Percentiles rank a stretch among this genome's conserved stretches.
Evolutionary conservation across 208 protist genomes (phyloP).

Genomic region (Vickermania spadyakhi): DNA sequence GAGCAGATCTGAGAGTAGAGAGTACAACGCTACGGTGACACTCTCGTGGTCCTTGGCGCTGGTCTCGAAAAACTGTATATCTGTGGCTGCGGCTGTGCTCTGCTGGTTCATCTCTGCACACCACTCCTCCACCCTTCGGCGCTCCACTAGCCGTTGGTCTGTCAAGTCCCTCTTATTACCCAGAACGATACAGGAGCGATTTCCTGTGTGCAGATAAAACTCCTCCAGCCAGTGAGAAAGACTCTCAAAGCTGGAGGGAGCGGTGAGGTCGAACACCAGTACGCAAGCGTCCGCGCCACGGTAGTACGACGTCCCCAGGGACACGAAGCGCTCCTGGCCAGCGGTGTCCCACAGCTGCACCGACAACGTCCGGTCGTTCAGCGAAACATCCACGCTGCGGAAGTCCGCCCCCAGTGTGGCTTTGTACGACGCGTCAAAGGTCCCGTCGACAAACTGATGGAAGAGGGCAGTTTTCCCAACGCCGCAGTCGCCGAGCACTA

Average conservation of each 20-base stretch:
- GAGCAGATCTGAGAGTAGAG: too few species aligned
- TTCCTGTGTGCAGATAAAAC: constrained; percentile 94
- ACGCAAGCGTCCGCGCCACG: constrained; percentile 97
- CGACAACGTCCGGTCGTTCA: constrained; percentile 95
- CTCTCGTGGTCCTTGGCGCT: too few species aligned
- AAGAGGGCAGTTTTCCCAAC: constrained; percentile 90
- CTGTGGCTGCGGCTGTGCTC: constrained; percentile 12
- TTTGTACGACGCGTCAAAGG: constrained; percentile 96
- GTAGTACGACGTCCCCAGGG: constrained; percentile 98
- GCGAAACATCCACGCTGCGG: constrained; percentile 95
- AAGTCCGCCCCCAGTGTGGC: constrained; percentile 99
- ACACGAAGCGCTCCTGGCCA: constrained; percentile 99
- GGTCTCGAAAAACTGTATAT: constrained; percentile 98
- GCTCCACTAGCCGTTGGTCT: constrained; percentile 87
- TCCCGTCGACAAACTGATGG: constrained; percentile 87
- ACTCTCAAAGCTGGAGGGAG: constrained; percentile 78
- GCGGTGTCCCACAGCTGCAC: constrained; percentile 95
- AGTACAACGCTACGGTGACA: too few species aligned
- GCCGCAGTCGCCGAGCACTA: constrained; percentile 91
- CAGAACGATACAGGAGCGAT: constrained; percentile 97
- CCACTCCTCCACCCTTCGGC: constrained; percentile 94
- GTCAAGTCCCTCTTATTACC: constrained; percentile 99
- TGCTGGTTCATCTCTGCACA: constrained; percentile 85
- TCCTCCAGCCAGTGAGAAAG: constrained; percentile 97
- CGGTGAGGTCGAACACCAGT: constrained; percentile 87